These are phyloP conservation scores for Noccaea caerulescens DNA, from an alignment of 345 rosid species.

Conservation along the genomic window DNA sequence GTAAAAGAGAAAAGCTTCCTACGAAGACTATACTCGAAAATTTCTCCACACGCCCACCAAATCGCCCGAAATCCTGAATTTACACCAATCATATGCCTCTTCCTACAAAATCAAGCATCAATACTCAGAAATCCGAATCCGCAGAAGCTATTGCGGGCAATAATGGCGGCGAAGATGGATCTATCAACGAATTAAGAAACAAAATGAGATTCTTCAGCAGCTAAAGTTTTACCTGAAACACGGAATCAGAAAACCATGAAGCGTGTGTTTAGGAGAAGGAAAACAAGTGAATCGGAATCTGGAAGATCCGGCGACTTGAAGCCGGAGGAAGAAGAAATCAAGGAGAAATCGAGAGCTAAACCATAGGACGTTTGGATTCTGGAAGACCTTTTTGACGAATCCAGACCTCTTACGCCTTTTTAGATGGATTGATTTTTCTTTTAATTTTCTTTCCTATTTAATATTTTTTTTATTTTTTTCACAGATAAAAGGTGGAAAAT, in stretches of 20 bases:
- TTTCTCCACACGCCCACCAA: slow-evolving; percentile 43
- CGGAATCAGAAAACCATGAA: slow-evolving; percentile 29
- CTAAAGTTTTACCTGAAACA: slow-evolving; percentile 34
- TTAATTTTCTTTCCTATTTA: too few species aligned
- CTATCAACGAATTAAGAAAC: slow-evolving; percentile 3
- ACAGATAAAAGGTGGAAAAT: slow-evolving; percentile 17
- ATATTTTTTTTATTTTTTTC: too few species aligned
- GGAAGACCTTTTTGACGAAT: slow-evolving; percentile 43
- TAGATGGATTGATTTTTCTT: slow-evolving; percentile 24
- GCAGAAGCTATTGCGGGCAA: not conserved
- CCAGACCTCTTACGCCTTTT: slow-evolving; percentile 42
- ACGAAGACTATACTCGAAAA: slow-evolving; percentile 31
- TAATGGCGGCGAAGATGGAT: slow-evolving; percentile 12
- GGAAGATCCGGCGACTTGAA: slow-evolving; percentile 47
- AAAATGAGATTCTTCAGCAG: not conserved
- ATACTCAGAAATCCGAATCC: slow-evolving; percentile 16
- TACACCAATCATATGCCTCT: slow-evolving; percentile 44
- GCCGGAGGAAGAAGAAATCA: slow-evolving; percentile 41
- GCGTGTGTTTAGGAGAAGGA: not conserved
- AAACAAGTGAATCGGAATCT: slow-evolving; percentile 33
- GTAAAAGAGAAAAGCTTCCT: not conserved
- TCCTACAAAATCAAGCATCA: slow-evolving; percentile 41
- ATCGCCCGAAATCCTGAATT: slow-evolving; percentile 58
- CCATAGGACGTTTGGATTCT: slow-evolving; percentile 42
- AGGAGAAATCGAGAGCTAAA: slow-evolving; percentile 31